Conservation (phyloP, 352 stramenopile genomes). For the Pelagophyceae sp. region DNA sequence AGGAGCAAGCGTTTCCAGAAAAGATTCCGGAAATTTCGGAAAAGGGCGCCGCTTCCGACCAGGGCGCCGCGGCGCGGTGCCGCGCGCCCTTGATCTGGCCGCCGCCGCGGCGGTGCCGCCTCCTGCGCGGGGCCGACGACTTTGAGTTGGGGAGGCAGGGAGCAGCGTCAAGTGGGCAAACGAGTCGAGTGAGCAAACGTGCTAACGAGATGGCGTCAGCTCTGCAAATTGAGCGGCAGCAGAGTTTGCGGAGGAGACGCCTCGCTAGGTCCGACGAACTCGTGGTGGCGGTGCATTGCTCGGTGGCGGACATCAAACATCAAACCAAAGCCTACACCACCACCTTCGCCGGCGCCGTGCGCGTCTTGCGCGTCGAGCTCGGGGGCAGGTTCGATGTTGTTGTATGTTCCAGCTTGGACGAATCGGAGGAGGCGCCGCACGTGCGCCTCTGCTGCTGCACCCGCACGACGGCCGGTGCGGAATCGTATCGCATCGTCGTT, state of each 20-base stretch:
- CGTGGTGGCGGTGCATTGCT: neutral
- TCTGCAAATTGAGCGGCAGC: too few relatives aligned
- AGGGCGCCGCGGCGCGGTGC: constrained; percentile 2
- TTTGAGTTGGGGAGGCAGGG: too few relatives aligned
- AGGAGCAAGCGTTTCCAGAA: neutral
- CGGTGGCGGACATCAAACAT: neutral
- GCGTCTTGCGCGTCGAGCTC: neutral
- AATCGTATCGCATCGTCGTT: neutral
- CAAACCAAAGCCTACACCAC: neutral
- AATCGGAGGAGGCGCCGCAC: neutral
- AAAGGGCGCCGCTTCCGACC: too few relatives aligned
- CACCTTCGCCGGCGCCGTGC: neutral
- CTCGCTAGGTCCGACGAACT: too few relatives aligned
- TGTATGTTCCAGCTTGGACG: neutral
- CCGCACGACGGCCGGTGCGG: neutral
- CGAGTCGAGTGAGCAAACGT: too few relatives aligned
- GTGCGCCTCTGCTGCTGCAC: neutral
- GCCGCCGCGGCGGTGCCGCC: constrained; percentile 15
- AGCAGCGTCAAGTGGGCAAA: too few relatives aligned
- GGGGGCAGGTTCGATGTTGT: neutral
- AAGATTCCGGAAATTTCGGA: neutral
- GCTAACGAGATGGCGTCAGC: too few relatives aligned
- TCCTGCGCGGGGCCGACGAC: neutral
- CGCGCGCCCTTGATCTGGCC: constrained; percentile 10
- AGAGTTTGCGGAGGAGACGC: too few relatives aligned